Base-by-base conservation (phyloP, 495 filamentous ascomycete genomes). In the Platismatia glauca region DNA sequence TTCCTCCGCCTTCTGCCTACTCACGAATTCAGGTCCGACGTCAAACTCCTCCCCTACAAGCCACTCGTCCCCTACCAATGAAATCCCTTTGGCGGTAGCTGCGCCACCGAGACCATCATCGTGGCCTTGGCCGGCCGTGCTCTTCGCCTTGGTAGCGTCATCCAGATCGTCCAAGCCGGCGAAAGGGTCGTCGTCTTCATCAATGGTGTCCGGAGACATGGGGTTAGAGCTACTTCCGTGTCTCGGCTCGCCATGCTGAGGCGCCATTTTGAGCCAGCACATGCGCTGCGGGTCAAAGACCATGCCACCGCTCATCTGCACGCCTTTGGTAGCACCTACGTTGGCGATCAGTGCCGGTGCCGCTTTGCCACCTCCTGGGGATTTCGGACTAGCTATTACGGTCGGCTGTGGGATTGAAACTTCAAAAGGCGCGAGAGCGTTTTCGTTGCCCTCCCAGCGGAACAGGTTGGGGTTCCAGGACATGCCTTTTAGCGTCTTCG, bases 381-480 rank as follows among this genome's bases (percentile, higher is more conserved):
- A 57, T 58, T 72, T 67, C 18, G 58, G 68, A 34, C 38, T 67
- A 16, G 58, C 34, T 13, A 75, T 80, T 59, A 71, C 80, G 69
- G 22, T 76, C 70, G 38, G 78, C 65, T 65, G 66, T 22, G 65
- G 55, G 74, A 78, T 9, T 67, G 79, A 65, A 20, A 60, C 33
- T 35, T 94, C 89, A 71, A 97, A 97, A 15, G 84, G 83, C 46
- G 78, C 79, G 27, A 96, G 76, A 18, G 82, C 82, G 60, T 90
- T 91, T 71, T 97, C 94, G 67, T 98, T 98, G 44, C 94, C 94
- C 76, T 97, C 94, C 94, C 95, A 98, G 34, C 84, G 82, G 69
- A 86, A 91, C 1, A 86, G 86, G 20, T 73, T 71, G 2, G 94
- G 89, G 70, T 98, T 98, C 74, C 95, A 98, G 37, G 81, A 86